Conservation (phyloP, 2,329 filamentous ascomycete genomes). For the Ophiocordyceps camponoti-saundersi region DNA sequence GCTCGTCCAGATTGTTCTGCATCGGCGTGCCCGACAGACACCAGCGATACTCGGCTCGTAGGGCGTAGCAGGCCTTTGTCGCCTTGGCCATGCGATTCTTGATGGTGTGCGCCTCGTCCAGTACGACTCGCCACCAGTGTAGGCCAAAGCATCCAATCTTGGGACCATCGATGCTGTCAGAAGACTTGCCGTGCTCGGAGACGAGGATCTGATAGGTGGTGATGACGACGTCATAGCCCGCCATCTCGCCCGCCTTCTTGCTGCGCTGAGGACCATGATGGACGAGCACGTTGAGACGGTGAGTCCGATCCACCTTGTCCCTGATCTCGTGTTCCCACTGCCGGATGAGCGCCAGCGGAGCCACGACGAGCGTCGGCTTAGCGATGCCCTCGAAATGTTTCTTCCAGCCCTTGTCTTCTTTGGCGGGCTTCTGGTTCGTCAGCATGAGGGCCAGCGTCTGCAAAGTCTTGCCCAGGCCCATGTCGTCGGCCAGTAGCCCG, state of each 20-base stretch:
- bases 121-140: conserved; percentile 86
- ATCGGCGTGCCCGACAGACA: conserved; percentile 92
- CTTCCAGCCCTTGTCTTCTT: conserved; percentile 42
- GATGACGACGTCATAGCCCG: conserved; percentile 83
- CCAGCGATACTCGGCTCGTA: conserved; percentile 82
- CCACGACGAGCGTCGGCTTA: conserved; percentile 78
- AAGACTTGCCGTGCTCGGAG: conserved; percentile 66
- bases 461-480: conserved; percentile 93
- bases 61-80: conserved; percentile 76
- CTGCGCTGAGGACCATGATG: conserved; percentile 82
- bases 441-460: conserved; percentile 84
- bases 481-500: conserved; percentile 90
- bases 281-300: conserved; percentile 64
- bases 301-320: conserved; percentile 54
- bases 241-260: conserved; percentile 60
- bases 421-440: conserved; percentile 53
- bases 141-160: conserved; percentile 79
- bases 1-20: conserved; percentile 94
- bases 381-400: conserved; percentile 53
- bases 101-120: conserved; percentile 95
- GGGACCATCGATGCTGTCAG: conserved; percentile 38
- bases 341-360: conserved; percentile 82
- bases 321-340: conserved; percentile 94
- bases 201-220: conserved; percentile 94
- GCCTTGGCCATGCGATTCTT: conserved; percentile 96